A percentile compares a stretch with the other conserved stretches of the same genome.
Evolutionary conservation across 1,139 yeast species (phyloP).

Genomic region (Sugiyamaella novakii): DNA sequence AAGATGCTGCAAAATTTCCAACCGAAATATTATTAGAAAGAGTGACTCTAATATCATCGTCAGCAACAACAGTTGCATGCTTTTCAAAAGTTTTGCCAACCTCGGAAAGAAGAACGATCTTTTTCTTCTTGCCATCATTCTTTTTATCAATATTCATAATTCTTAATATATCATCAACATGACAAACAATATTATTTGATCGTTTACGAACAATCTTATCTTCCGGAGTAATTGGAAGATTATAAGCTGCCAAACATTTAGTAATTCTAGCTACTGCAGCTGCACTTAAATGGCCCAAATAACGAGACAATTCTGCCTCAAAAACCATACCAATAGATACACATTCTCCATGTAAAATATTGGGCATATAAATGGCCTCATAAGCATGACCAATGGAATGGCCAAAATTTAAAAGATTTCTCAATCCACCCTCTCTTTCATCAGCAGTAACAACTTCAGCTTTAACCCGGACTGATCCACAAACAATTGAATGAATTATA

Average conservation of each 20-base stretch:
- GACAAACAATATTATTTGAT: constrained; percentile 67
- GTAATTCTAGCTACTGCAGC: constrained; percentile 91
- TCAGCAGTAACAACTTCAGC: constrained; percentile 93
- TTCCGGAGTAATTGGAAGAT: constrained; percentile 76
- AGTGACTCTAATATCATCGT: constrained; percentile 76
- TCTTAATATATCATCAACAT: constrained; percentile 67
- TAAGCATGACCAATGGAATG: constrained; percentile 98
- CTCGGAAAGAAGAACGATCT: constrained; percentile 76
- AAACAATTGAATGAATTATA: constrained; percentile 75
- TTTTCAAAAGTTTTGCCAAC: constrained; percentile 90
- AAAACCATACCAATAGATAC: constrained; percentile 92
- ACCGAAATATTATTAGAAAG: constrained; percentile 83
- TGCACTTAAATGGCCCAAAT: constrained; percentile 83
- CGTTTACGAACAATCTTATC: constrained; percentile 74
- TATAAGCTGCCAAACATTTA: constrained; percentile 81
- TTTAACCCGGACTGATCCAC: constrained; percentile 85
- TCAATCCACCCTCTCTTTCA: constrained; percentile 92
- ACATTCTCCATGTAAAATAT: constrained; percentile 97
- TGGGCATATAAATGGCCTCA: constrained; percentile 94
- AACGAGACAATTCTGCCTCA: constrained; percentile 93
- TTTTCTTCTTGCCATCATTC: constrained; percentile 89
- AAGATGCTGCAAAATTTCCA: constrained; percentile 46
- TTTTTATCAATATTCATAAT: constrained; percentile 97
- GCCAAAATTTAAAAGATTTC: constrained; percentile 92
- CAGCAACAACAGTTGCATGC: constrained; percentile 81